These are phyloP conservation scores for Coniella lustricola DNA, from an alignment of 2,329 filamentous ascomycete genomes.

Conservation along the genomic window DNA sequence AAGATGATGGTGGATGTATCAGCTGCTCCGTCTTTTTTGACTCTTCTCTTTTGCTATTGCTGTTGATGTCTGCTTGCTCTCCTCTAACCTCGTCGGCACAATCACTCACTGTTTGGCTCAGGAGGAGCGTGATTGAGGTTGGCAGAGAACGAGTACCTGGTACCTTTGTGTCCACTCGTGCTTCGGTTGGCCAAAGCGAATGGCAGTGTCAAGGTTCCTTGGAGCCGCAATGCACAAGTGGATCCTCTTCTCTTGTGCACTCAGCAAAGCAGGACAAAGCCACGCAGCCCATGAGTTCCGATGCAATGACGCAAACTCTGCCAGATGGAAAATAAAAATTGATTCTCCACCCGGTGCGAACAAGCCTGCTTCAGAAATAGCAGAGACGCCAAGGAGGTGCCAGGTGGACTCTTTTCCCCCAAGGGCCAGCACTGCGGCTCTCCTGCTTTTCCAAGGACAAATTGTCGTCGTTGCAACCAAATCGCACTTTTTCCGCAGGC, in stretches of 20 bases:
- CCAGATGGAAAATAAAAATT: background rate
- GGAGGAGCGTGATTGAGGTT: no score
- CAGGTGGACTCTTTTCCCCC: no score
- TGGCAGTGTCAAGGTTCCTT: background rate
- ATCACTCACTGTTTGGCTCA: no score
- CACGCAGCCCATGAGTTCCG: background rate
- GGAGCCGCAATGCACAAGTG: constrained; percentile 2
- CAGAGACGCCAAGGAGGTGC: no score
- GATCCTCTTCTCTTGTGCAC: background rate
- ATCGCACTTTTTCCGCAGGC: no score
- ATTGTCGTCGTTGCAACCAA: no score
- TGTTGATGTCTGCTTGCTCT: no score
- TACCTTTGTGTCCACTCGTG: background rate
- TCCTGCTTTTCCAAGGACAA: no score
- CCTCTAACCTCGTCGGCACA: no score
- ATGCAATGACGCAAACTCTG: constrained; percentile 1
- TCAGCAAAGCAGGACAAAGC: background rate
- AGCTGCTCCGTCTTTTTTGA: no score
- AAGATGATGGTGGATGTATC: no score
- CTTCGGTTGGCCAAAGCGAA: background rate
- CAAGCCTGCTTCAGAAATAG: background rate
- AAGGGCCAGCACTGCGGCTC: background rate
- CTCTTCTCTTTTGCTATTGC: background rate
- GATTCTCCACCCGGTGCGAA: background rate
- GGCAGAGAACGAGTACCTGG: background rate